phyloP scores from a whole-genome alignment of 2,329 filamentous ascomycete genomes.

The Uncinocarpus reesii region DNA sequence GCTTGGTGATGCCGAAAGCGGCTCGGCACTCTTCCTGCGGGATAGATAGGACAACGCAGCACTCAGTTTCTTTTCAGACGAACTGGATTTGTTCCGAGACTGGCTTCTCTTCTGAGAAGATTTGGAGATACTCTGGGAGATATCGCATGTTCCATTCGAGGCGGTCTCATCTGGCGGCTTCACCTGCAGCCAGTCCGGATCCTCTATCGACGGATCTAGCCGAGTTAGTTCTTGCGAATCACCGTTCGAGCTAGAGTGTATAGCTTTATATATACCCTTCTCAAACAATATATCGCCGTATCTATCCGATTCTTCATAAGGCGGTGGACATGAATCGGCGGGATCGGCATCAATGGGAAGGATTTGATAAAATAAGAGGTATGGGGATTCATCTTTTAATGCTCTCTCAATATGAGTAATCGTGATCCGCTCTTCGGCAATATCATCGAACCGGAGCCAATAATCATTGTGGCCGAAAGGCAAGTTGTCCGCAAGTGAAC shows the following conservation, averaged over 20 bases:
- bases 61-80: slow-evolving; percentile 6
- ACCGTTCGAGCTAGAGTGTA: neutral
- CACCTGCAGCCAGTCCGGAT: neutral
- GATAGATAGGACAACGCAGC: slow-evolving; percentile 7
- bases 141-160: neutral
- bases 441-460: slow-evolving; percentile 90
- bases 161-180: neutral
- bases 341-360: slow-evolving; percentile 68
- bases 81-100: neutral
- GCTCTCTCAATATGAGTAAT: slow-evolving; percentile 69
- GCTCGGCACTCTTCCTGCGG: slow-evolving; percentile 9
- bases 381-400: slow-evolving; percentile 78
- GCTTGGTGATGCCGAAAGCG: slow-evolving; percentile 1
- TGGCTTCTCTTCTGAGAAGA: neutral
- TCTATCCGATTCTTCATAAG: slow-evolving; percentile 8
- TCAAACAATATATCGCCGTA: slow-evolving; percentile 5
- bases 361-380: slow-evolving; percentile 91
- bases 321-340: slow-evolving; percentile 21
- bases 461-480: slow-evolving; percentile 54
- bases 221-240: neutral
- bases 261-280: slow-evolving; percentile 4
- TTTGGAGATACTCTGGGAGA: neutral
- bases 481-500: slow-evolving; percentile 16
- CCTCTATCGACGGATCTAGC: neutral
- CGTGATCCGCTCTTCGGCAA: slow-evolving; percentile 60